Conservation (phyloP, 495 filamentous ascomycete genomes). For the Aspergillus conjunctus region DNA sequence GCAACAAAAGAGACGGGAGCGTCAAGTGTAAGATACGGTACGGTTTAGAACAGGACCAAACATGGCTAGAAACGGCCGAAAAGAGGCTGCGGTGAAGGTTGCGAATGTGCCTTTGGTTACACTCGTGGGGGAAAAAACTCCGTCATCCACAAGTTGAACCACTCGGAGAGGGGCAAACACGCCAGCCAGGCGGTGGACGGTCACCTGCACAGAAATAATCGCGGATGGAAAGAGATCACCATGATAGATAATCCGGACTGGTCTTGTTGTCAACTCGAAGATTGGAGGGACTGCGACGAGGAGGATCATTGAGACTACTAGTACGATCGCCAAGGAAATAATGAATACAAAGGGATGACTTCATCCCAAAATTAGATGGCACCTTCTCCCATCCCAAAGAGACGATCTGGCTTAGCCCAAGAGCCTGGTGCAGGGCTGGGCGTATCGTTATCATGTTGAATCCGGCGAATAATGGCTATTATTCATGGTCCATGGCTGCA, state of each 20-base stretch:
- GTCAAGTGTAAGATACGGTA: conserved; percentile 15
- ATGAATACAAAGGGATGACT: too few species aligned
- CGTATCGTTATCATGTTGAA: conserved; percentile 3
- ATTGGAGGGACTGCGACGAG: background rate
- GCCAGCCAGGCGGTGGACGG: conserved; percentile 7
- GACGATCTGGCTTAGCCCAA: too few species aligned
- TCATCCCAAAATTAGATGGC: too few species aligned
- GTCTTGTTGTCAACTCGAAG: background rate
- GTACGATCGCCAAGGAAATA: too few species aligned
- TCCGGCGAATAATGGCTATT: conserved; percentile 6
- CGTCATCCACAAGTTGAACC: conserved; percentile 21
- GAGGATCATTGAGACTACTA: background rate
- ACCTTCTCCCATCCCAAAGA: too few species aligned
- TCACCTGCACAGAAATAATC: background rate
- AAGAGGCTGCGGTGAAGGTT: conserved; percentile 47
- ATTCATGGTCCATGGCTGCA: conserved; percentile 1
- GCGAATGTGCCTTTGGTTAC: background rate
- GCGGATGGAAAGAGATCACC: background rate
- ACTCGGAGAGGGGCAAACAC: background rate
- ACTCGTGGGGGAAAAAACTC: conserved; percentile 22
- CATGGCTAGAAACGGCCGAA: conserved; percentile 31
- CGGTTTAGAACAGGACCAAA: conserved; percentile 9
- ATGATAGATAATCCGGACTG: background rate
- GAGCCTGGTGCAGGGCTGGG: background rate
- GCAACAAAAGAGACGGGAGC: background rate